Conservation (phyloP, 1,284 basidiomycete species). For the Trametes versicolor region DNA sequence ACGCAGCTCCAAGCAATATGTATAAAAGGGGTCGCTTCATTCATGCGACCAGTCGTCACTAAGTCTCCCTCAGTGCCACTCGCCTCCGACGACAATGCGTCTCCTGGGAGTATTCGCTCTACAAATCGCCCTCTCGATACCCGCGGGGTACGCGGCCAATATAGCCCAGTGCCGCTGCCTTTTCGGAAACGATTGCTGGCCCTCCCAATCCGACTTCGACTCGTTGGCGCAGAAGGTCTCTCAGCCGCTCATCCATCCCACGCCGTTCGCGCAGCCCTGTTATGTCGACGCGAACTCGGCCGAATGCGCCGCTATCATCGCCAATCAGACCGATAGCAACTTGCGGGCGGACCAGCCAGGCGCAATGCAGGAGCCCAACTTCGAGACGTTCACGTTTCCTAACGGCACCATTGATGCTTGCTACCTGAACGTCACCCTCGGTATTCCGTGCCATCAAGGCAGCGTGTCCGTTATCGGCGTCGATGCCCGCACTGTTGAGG, state of each 20-base stretch:
- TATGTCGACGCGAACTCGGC: slow-evolving; percentile 45
- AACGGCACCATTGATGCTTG: slow-evolving; percentile 55
- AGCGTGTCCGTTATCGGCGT: slow-evolving; percentile 54
- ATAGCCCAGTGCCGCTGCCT: slow-evolving; percentile 36
- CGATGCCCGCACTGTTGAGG: slow-evolving; percentile 48
- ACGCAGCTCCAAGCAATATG: no score
- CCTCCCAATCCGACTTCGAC: slow-evolving; percentile 46
- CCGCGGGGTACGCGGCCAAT: neutral
- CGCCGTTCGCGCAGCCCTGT: slow-evolving; percentile 50
- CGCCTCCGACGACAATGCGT: neutral
- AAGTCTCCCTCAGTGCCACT: no score
- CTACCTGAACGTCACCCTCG: slow-evolving; percentile 51
- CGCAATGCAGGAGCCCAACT: slow-evolving; percentile 51
- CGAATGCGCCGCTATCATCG: slow-evolving; percentile 47
- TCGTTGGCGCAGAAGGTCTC: slow-evolving; percentile 48
- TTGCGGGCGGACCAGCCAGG: slow-evolving; percentile 55
- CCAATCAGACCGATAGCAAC: slow-evolving; percentile 44
- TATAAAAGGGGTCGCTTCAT: neutral
- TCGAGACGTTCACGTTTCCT: slow-evolving; percentile 49
- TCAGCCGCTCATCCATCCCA: slow-evolving; percentile 49
- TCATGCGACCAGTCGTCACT: no score
- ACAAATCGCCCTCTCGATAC: neutral
- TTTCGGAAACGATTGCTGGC: slow-evolving; percentile 54
- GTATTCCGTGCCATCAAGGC: slow-evolving; percentile 53
- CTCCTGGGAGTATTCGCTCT: neutral